Base-by-base conservation (phyloP, 2,329 filamentous ascomycete species). In the Mollisiaceae sp. region DNA sequence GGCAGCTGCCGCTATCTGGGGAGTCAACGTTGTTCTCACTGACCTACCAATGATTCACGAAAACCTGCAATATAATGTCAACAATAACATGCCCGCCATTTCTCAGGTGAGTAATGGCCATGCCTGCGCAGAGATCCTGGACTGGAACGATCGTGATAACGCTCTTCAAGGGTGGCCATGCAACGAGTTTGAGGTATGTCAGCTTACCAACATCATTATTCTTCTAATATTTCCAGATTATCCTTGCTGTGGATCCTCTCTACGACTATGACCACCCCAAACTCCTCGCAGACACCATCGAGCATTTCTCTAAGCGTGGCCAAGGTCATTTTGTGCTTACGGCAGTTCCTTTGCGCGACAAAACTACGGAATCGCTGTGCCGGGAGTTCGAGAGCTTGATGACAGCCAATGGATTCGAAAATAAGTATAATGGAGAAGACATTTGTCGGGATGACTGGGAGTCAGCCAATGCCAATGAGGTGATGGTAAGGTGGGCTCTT, bases 161-260 rank as follows among this genome's bases (percentile, higher is more conserved):
- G 76, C 81, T 20, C 61, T 69, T 50, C 41, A 38, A 9, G 50
- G 38, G 15, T 85, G 87, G 70, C 73, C 67, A 72, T 59, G 76
- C 74, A 41, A 80, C 82, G 80, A 84, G 38, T 91, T 65, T 38
- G 57, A 65, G 60, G 68, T 68, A 65, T 11, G 59, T 32, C 27
- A 3, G 27, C 27, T 32, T 32, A 32, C 27, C 27, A 32, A 32
- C 27, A 32, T 32, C 27, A 32, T 32, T 32, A 32, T 32, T 6
- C 6, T 32, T 32, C 27, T 32, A 32, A 32, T 45, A 15, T 38
- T 11, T 39, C 18, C 80, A 90, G 82, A 80, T 97, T 62, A 87
- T 98, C 52, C 83, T 99, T 2, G 92, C 88, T 1, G 93, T 94
- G 2, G 95, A 99, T 77, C 86, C 92, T 0, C 81, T 99, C 22